These are phyloP conservation scores for Draba incana DNA, from an alignment of 345 rosid species.

Conservation along the genomic window DNA sequence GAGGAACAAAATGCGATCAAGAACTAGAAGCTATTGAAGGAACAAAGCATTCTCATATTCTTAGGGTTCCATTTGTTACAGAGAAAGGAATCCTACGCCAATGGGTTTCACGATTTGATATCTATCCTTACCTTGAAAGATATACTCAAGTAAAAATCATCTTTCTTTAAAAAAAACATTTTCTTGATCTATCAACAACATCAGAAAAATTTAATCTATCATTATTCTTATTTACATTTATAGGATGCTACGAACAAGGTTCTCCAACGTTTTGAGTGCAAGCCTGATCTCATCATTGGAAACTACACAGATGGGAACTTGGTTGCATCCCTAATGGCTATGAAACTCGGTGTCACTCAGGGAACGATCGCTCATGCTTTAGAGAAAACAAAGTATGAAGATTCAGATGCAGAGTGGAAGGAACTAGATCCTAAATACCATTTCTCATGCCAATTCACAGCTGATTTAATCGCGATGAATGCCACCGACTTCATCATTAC, in stretches of 20 bases:
- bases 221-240: background rate
- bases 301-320: slow-evolving; percentile 94
- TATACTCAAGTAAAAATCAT: slow-evolving; percentile 60
- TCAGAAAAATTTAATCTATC: background rate
- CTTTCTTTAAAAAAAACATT: background rate
- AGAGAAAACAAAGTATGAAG: slow-evolving; percentile 92
- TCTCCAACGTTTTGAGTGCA: slow-evolving; percentile 62
- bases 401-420: slow-evolving; percentile 90
- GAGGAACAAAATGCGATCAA: slow-evolving; percentile 80
- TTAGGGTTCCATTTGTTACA: slow-evolving; percentile 81
- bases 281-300: slow-evolving; percentile 91
- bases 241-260: slow-evolving; percentile 73
- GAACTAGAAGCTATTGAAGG: slow-evolving; percentile 69
- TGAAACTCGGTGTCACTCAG: slow-evolving; percentile 77
- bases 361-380: slow-evolving; percentile 93
- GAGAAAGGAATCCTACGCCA: slow-evolving; percentile 67
- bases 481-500: slow-evolving; percentile 80
- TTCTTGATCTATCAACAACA: slow-evolving; percentile 4
- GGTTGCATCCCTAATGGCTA: slow-evolving; percentile 85
- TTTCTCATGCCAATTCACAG: slow-evolving; percentile 93
- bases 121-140: slow-evolving; percentile 85
- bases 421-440: slow-evolving; percentile 83
- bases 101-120: slow-evolving; percentile 93
- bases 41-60: slow-evolving; percentile 75
- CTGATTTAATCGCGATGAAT: slow-evolving; percentile 87